Percentiles rank a stretch among this genome's conserved stretches.
Conservation (phyloP, 2,329 filamentous ascomycete genomes). For the Zasmidium cellare region DNA sequence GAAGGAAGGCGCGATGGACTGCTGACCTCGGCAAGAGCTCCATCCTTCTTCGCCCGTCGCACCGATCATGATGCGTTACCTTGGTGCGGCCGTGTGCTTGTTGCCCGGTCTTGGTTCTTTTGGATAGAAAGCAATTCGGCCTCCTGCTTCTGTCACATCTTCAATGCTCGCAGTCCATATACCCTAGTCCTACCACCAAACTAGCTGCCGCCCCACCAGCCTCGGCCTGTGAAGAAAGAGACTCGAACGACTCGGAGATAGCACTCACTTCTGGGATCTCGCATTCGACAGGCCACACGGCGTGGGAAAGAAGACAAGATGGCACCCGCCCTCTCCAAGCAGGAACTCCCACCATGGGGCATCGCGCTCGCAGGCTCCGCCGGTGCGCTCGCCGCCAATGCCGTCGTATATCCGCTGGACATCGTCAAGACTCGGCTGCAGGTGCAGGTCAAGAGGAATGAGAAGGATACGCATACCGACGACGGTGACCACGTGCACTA, state of each 20-base stretch:
- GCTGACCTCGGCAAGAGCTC: background rate
- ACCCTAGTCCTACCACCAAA: background rate
- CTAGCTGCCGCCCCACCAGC: constrained; percentile 3
- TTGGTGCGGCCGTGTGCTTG: background rate
- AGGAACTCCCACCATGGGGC: constrained; percentile 82
- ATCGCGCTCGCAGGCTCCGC: constrained; percentile 88
- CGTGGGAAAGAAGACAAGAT: constrained; percentile 18
- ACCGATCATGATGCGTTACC: background rate
- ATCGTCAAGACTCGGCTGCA: constrained; percentile 96
- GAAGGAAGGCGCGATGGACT: too few relatives aligned
- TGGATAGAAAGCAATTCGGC: background rate
- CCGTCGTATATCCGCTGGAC: constrained; percentile 92
- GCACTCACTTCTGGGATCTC: background rate
- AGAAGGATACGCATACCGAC: constrained; percentile 35
- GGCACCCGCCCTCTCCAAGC: constrained; percentile 38
- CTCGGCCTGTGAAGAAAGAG: constrained; percentile 6
- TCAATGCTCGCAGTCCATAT: background rate
- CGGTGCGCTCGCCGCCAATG: constrained; percentile 91
- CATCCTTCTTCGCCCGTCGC: background rate
- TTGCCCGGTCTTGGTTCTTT: background rate
- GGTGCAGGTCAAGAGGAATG: constrained; percentile 75
- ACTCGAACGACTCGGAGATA: constrained; percentile 3
- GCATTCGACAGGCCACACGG: background rate
- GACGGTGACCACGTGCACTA: constrained; percentile 69
- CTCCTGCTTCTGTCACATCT: background rate